Base-by-base conservation (phyloP, 2,329 filamentous ascomycete genomes). In the Botrytis tulipae region DNA sequence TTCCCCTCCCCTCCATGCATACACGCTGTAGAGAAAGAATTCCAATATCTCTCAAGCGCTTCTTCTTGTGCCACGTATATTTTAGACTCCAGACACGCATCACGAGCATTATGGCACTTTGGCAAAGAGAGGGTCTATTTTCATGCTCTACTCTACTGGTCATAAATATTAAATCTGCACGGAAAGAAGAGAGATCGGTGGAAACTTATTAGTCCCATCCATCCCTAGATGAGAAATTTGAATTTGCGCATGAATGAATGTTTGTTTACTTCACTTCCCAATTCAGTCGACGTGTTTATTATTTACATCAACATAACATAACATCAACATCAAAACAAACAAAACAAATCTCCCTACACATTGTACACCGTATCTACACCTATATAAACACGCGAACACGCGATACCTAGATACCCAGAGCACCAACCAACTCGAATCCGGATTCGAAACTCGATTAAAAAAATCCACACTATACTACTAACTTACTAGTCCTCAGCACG, bases 31-130 rank as follows among this genome's bases (percentile, higher is more conserved):
- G 14, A 67, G 32, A 51, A 32, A 29, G 14, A 40, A 20, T 20
- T n/a, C 32, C 32, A 40, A 67, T 40, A 18, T 32, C 22, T 18
- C 46, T 22, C 44, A 3, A 7, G 32, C 46, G 46, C 46, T 67
- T 54, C 65, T 29, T 40, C 35, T 20, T 14, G 65, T 67, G 65
- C 65, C 46, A 67, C 46, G 65, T 67, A 67, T 67, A 67, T 67
- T 32, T 65, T 65, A 12, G 14, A n/a, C 48, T 54, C 25, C 48
- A 6, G 25, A 35, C 12, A 66, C 44, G 29, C 42, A 66, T 48
- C 20, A 66, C 29, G 42, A 66, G 20, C 7, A 48, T 18, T 32
- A 48, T 20, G 12, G 61, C 32, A 29, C 61, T 44, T 63, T 44
- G 22, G 4, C 18, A 20, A n/a, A 22, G 42, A 44, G 29, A 29